A percentile compares a stretch with the other conserved stretches of the same genome.
These are phyloP conservation scores for Aureobasidium uvarum DNA, from an alignment of 2,329 filamentous ascomycete genomes.

Conservation along the genomic window DNA sequence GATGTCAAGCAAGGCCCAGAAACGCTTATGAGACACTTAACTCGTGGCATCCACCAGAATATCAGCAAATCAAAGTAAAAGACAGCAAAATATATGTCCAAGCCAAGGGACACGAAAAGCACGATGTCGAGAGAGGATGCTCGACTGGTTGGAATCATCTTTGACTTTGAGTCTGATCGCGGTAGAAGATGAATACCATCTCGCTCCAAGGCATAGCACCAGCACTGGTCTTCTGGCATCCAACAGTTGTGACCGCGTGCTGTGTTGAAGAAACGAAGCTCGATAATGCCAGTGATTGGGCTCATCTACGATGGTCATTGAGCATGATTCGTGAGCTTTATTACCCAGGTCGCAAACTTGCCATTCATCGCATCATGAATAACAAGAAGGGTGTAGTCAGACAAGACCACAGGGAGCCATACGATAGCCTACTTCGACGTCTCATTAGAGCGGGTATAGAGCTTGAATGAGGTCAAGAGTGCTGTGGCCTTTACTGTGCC, in stretches of 20 bases:
- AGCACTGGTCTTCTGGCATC: neutral
- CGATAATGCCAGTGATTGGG: no score
- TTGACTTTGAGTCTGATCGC: neutral
- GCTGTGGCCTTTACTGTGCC: neutral
- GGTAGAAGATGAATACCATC: no score
- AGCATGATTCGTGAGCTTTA: neutral
- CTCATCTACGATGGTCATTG: neutral
- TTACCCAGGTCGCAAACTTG: no score
- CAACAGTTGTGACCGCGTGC: neutral
- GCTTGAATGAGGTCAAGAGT: neutral
- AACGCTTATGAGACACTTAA: neutral
- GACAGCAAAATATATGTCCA: neutral
- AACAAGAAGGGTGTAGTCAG: neutral
- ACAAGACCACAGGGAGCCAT: neutral
- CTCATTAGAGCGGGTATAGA: neutral
- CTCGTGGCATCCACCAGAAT: neutral
- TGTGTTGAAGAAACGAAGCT: neutral
- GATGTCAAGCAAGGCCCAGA: neutral
- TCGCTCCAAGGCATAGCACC: no score
- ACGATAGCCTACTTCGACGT: neutral
- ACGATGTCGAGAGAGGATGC: neutral
- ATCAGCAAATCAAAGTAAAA: neutral
- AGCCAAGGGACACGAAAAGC: neutral
- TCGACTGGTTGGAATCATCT: neutral
- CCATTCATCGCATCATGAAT: no score